phyloP scores from a whole-genome alignment of 345 rosid genomes.

The Citrus cavaleriei region DNA sequence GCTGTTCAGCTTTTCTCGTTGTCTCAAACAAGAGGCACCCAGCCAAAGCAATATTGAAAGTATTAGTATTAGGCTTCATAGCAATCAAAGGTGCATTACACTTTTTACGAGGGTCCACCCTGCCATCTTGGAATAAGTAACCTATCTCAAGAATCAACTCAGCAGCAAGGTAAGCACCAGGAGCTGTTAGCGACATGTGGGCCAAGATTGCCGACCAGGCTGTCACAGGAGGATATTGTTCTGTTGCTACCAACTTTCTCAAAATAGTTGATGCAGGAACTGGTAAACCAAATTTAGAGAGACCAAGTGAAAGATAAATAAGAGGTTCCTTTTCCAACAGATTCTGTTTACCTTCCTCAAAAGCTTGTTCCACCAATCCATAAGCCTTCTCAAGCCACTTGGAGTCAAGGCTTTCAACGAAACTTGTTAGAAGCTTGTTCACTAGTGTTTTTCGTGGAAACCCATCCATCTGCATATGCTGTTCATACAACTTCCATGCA shows the following conservation, averaged over 20 bases:
- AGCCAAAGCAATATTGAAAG: slow-evolving; percentile 71
- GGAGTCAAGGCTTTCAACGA: slow-evolving; percentile 54
- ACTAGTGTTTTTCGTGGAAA: slow-evolving; percentile 72
- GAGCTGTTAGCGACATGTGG: slow-evolving; percentile 58
- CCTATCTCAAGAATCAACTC: slow-evolving; percentile 90
- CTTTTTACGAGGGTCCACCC: slow-evolving; percentile 85
- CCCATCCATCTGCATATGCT: slow-evolving; percentile 79
- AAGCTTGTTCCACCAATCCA: slow-evolving; percentile 62
- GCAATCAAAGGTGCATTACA: slow-evolving; percentile 70
- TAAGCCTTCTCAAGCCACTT: slow-evolving; percentile 64
- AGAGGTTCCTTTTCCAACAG: slow-evolving; percentile 70
- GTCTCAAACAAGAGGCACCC: slow-evolving; percentile 78
- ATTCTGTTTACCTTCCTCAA: slow-evolving; percentile 68
- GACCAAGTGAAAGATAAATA: slow-evolving; percentile 68
- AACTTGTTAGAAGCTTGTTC: slow-evolving; percentile 53
- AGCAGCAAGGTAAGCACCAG: slow-evolving; percentile 82
- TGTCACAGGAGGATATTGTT: slow-evolving; percentile 67
- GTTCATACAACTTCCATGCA: slow-evolving; percentile 68
- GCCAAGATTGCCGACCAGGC: slow-evolving; percentile 81
- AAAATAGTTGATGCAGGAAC: slow-evolving; percentile 77
- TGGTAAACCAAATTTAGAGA: slow-evolving; percentile 61
- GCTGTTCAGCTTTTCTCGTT: slow-evolving; percentile 91
- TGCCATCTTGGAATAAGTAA: slow-evolving; percentile 39
- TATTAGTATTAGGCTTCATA: slow-evolving; percentile 78
- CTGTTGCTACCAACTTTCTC: slow-evolving; percentile 66